phyloP scores from a whole-genome alignment of 208 protist genomes.

The Leishmania lainsoni region DNA sequence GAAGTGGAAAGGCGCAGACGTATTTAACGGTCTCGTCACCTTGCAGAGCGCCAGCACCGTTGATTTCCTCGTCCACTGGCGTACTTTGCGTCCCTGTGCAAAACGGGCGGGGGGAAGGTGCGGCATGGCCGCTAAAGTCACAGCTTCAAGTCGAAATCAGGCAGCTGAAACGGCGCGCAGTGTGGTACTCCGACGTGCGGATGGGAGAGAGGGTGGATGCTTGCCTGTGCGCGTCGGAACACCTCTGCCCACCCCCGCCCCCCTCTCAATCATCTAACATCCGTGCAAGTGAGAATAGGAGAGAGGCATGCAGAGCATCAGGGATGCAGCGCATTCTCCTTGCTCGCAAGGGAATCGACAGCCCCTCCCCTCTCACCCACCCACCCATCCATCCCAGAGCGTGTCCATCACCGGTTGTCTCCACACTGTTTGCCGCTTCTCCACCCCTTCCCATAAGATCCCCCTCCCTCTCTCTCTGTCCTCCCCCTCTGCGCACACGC shows the following conservation, averaged over 20 bases:
- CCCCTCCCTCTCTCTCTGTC: not conserved
- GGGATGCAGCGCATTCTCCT: not conserved
- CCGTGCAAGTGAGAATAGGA: too few relatives aligned
- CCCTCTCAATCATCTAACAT: too few relatives aligned
- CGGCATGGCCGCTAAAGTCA: too few relatives aligned
- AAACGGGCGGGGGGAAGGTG: not conserved
- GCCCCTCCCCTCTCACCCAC: not conserved
- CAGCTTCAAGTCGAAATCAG: too few relatives aligned
- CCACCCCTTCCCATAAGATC: not conserved
- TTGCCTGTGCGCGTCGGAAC: too few relatives aligned
- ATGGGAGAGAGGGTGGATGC: too few relatives aligned
- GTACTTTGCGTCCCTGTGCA: not conserved
- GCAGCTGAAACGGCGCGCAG: too few relatives aligned
- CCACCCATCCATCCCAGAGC: not conserved
- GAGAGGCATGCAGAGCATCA: too few relatives aligned
- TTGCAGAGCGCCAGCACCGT: not conserved
- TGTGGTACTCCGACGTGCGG: too few relatives aligned
- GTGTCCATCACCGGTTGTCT: not conserved
- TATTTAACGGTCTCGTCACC: not conserved
- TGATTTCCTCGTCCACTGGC: not conserved
- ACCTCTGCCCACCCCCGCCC: too few relatives aligned
- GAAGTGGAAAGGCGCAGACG: not conserved
- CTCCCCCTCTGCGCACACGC: not conserved
- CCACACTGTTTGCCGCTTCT: not conserved
- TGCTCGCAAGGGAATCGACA: not conserved